Evolutionary conservation across 2,329 filamentous ascomycete species (phyloP).

Genomic region (Claviceps africana): DNA sequence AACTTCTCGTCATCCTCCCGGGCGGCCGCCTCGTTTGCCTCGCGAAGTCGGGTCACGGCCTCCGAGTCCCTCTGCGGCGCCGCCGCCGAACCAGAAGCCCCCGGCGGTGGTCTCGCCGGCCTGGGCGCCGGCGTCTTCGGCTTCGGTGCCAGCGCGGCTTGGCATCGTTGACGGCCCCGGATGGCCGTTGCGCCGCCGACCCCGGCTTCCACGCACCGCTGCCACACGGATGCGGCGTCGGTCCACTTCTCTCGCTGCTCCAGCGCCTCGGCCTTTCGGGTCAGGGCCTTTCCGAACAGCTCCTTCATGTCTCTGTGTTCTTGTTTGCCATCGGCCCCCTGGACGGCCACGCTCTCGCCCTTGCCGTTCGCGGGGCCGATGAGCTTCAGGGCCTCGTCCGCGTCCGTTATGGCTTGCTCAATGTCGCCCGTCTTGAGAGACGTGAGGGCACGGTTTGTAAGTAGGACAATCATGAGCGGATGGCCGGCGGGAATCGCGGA

Average conservation of each 20-base stretch:
- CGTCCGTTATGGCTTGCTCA: constrained; percentile 73
- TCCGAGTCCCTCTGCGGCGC: constrained; percentile 45
- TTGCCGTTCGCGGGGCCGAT: constrained; percentile 72
- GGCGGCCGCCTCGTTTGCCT: constrained; percentile 74
- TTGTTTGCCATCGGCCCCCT: constrained; percentile 38
- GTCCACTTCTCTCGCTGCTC: constrained; percentile 92
- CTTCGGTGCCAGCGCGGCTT: constrained; percentile 68
- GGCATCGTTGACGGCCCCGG: constrained; percentile 76
- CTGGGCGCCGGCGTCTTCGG: constrained; percentile 21
- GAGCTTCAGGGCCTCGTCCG: constrained; percentile 62
- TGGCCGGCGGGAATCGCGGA: constrained; percentile 61
- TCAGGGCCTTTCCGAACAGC: constrained; percentile 84
- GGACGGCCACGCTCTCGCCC: constrained; percentile 62
- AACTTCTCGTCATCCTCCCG: constrained; percentile 87
- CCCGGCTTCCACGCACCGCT: constrained; percentile 66
- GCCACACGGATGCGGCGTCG: constrained; percentile 72
- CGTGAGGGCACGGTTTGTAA: constrained; percentile 83
- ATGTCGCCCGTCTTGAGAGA: constrained; percentile 84
- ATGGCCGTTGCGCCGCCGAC: constrained; percentile 76
- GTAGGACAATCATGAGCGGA: constrained; percentile 73
- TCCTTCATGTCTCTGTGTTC: constrained; percentile 77
- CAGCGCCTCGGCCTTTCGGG: constrained; percentile 86
- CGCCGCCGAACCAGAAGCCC: constrained; percentile 11
- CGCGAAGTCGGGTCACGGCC: constrained; percentile 69
- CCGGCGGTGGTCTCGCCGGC: constrained; percentile 27